A percentile compares a stretch with the other conserved stretches of the same genome.
Conservation (phyloP, 371 early-diverging fungal species). For the Rhizomucor miehei region DNA sequence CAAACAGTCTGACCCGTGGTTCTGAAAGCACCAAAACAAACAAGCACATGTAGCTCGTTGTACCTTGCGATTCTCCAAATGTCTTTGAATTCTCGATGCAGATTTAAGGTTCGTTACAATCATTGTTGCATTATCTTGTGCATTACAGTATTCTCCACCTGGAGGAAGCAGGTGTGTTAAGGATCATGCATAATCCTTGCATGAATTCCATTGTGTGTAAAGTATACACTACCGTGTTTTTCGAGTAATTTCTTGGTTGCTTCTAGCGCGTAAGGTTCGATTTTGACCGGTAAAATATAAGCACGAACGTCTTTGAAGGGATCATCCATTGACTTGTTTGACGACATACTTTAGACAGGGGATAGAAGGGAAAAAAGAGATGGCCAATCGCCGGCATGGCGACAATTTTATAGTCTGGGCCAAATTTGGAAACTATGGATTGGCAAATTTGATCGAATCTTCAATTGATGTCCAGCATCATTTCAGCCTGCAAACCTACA, state of each 20-base stretch:
- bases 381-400: no score
- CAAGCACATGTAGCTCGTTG: no score
- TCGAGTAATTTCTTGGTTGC: slow-evolving; percentile 8
- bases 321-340: background rate
- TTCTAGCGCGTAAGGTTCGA: slow-evolving; percentile 9
- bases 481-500: no score
- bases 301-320: slow-evolving; percentile 9
- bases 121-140: slow-evolving; percentile 18
- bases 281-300: slow-evolving; percentile 22
- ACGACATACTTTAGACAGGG: no score
- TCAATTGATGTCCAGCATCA: no score
- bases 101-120: slow-evolving; percentile 33
- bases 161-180: no score
- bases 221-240: slow-evolving; percentile 16
- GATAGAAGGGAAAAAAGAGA: no score
- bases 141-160: slow-evolving; percentile 24
- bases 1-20: no score
- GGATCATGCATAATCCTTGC: background rate
- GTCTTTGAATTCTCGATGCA: slow-evolving; percentile 24
- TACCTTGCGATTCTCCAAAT: slow-evolving; percentile 23
- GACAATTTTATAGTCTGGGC: no score
- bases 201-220: background rate
- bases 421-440: no score
- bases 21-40: no score
- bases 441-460: no score